These are phyloP conservation scores for Lunularia cruciata DNA, from an alignment of 225 moss, liverwort and hornwort genomes.

Conservation along the genomic window DNA sequence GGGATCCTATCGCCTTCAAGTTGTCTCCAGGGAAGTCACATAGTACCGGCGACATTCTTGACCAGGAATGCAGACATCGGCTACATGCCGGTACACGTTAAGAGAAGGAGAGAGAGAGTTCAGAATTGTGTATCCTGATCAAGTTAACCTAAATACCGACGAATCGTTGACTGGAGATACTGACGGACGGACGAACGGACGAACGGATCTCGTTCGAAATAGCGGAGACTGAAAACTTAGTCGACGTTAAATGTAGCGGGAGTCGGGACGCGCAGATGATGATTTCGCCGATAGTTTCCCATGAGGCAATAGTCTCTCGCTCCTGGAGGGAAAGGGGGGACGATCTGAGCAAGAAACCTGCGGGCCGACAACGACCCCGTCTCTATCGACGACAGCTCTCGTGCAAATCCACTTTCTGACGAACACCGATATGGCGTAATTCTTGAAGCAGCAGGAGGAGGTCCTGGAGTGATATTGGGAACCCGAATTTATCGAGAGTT, in stretches of 20 bases:
- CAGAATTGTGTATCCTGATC: background rate
- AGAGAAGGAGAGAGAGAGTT: no score
- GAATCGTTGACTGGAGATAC: background rate
- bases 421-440: no score
- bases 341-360: slow-evolving; percentile 2
- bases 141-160: background rate
- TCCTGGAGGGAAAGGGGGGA: background rate
- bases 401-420: no score
- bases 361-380: background rate
- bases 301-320: background rate
- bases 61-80: no score
- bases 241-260: background rate
- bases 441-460: no score
- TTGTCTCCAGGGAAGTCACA: no score
- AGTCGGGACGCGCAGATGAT: background rate
- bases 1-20: no score
- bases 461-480: slow-evolving; percentile 16
- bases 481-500: no score
- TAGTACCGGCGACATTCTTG: no score
- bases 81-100: no score
- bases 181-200: no score
- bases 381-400: background rate
- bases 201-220: no score
- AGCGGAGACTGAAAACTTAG: background rate
- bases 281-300: background rate